These are phyloP conservation scores for Venturia carpophila DNA, from an alignment of 2,329 filamentous ascomycete genomes.

Conservation along the genomic window DNA sequence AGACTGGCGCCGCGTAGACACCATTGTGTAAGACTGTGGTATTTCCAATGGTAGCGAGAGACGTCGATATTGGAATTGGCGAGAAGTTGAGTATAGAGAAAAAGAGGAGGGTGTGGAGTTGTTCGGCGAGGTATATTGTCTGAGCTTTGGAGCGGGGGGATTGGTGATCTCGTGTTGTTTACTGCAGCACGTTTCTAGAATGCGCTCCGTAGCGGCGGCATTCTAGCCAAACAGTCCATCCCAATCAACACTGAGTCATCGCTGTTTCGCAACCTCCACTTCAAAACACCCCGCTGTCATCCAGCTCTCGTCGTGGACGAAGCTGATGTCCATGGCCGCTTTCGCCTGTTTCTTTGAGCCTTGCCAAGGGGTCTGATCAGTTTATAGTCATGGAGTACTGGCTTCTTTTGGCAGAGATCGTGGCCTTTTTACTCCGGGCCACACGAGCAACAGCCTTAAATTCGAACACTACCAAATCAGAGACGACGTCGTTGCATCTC, in stretches of 20 bases:
- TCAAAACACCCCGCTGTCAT: neutral
- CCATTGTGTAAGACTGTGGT: neutral
- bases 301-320: neutral
- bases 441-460: too few species aligned
- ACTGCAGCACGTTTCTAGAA: neutral
- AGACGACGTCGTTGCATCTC: too few species aligned
- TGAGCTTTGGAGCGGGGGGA: neutral
- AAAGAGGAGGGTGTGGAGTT: neutral
- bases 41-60: neutral
- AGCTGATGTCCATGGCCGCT: neutral
- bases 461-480: too few species aligned
- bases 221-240: neutral
- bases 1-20: slow-evolving; percentile 16
- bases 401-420: neutral
- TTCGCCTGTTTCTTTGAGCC: neutral
- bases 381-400: neutral
- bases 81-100: neutral
- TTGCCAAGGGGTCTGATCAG: neutral
- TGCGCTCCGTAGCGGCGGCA: neutral
- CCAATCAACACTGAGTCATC: neutral
- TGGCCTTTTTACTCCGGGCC: too few species aligned
- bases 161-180: neutral
- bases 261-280: neutral
- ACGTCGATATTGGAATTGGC: neutral
- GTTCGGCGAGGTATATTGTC: neutral